Evolutionary conservation across 495 filamentous ascomycete species (phyloP), one percentile per base, ranked within the genome.

Genomic region (Haplographium delicatum): DNA sequence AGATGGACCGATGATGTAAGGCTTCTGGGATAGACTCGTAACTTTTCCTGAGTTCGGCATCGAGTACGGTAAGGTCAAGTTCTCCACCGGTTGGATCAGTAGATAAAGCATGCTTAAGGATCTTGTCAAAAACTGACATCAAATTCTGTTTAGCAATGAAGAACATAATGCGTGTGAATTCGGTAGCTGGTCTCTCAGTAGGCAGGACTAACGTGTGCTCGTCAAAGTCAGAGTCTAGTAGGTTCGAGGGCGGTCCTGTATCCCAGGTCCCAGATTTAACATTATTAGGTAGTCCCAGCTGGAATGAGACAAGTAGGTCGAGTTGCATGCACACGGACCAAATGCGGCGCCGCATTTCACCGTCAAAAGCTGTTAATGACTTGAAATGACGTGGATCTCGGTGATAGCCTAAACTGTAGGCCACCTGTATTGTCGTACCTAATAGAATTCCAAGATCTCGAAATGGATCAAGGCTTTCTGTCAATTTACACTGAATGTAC

Each of bases 351-450:
- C 82, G 74, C 75, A 86, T 81, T 65, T 88, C 84, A 46, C 77
- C 72, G 11, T 68, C 68, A 33, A 83, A 78, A 1, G 47, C 49
- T 2, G 74, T 60, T 54, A 63, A 67, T 25, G 57, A 65, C 13
- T 67, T 61, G 1, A 76, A 55, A 30, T 53, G 51, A 16, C 65
- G 56, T 0, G 81, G 80, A 44, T 85, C 80, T 10, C 74, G 64
- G 53, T 86, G 79, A 5, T 85, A 64, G 0, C 83, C 83, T 65
- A 83, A n/a, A n/a, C n/a, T n/a, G 73, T 95, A 89, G 6, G 90
- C 89, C 49, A 95, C 68, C 48, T 91, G 82, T 24, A 86, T 81
- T 48, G 93, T 80, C 54, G 93, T 78, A 15, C 86, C 84, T 5
- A 81, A 73, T 44, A 91, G 75, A 3, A 33, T 20, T 11, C 38